phyloP scores from a whole-genome alignment of 768 basidiomycete genomes.

The Leccinum sublutescens region DNA sequence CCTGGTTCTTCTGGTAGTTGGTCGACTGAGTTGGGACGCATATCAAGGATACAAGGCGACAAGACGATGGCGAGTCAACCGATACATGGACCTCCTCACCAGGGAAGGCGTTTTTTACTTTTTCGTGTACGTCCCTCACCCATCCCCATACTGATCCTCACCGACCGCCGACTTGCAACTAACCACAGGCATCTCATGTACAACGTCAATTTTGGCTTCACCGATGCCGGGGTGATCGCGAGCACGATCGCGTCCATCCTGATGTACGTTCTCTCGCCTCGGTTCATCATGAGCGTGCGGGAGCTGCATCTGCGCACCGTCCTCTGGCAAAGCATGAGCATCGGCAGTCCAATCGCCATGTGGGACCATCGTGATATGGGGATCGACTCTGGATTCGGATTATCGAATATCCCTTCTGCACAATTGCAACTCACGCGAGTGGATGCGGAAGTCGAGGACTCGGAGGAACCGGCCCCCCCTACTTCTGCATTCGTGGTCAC shows the following conservation, averaged over 20 bases:
- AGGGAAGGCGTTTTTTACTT: constrained; percentile 21
- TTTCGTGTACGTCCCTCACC: constrained; percentile 10
- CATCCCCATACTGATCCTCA: no score
- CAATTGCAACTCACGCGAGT: background rate
- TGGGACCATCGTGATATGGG: background rate
- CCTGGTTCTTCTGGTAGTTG: constrained; percentile 8
- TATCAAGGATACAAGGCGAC: constrained; percentile 11
- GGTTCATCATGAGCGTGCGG: constrained; percentile 21
- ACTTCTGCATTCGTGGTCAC: background rate
- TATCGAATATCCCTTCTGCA: background rate
- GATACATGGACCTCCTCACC: constrained; percentile 13
- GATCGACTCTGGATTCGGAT: constrained; percentile 18
- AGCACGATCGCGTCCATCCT: background rate
- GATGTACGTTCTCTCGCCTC: constrained; percentile 14
- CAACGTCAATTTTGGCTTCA: constrained; percentile 9
- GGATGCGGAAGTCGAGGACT: background rate
- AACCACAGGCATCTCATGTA: constrained; percentile 15
- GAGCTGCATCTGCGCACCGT: background rate
- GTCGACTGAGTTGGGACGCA: constrained; percentile 6
- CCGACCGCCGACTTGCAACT: background rate
- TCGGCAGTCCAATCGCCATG: background rate
- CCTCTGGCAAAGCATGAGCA: background rate
- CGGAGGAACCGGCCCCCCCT: background rate
- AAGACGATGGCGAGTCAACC: constrained; percentile 10
- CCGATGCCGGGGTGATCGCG: background rate